These are phyloP conservation scores for Moniliella sp. DNA, from an alignment of 1,284 basidiomycete genomes.

Conservation along the genomic window DNA sequence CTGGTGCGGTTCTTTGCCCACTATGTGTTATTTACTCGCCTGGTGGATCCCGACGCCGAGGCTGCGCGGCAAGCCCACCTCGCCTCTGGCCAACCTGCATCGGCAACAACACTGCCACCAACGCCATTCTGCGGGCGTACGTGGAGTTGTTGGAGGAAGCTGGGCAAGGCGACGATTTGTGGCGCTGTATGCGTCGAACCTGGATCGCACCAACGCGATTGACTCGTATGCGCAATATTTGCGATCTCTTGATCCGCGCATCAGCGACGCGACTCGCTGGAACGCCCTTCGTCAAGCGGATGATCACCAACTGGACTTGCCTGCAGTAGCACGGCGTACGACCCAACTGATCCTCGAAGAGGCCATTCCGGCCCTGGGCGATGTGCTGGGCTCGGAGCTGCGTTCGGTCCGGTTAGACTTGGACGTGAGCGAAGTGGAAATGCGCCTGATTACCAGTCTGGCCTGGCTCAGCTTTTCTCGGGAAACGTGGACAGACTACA, in stretches of 20 bases:
- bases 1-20: slow-evolving; percentile 73
- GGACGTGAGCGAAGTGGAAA: background rate
- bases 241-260: slow-evolving; percentile 37
- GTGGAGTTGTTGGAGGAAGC: slow-evolving; percentile 52
- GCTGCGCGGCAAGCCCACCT: slow-evolving; percentile 1
- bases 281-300: slow-evolving; percentile 53
- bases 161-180: slow-evolving; percentile 56
- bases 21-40: slow-evolving; percentile 52
- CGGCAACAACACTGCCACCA: slow-evolving; percentile 35
- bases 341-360: slow-evolving; percentile 44
- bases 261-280: slow-evolving; percentile 49
- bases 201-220: slow-evolving; percentile 66
- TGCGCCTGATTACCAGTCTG: background rate
- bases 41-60: background rate
- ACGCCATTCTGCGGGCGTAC: slow-evolving; percentile 68
- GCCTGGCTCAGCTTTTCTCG: background rate
- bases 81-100: background rate
- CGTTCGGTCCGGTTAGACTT: too few relatives aligned
- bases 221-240: slow-evolving; percentile 71
- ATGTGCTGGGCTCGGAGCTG: too few relatives aligned
- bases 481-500: background rate
- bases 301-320: slow-evolving; percentile 62
- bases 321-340: slow-evolving; percentile 56
- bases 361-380: slow-evolving; percentile 41
- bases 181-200: slow-evolving; percentile 71